These are phyloP conservation scores for Pezicula carpinea DNA, from an alignment of 2,329 filamentous ascomycete genomes.

Conservation along the genomic window DNA sequence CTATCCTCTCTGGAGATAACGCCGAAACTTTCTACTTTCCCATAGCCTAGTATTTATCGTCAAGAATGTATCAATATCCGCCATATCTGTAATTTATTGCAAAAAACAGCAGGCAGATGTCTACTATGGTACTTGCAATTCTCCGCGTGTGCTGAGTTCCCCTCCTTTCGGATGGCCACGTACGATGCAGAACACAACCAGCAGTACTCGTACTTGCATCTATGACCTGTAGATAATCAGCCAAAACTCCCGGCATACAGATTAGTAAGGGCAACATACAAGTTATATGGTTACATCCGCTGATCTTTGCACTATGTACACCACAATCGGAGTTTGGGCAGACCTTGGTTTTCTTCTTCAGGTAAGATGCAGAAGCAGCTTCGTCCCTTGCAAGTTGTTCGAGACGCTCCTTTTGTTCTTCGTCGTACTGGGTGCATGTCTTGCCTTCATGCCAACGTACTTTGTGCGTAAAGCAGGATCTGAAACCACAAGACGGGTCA, in stretches of 20 bases:
- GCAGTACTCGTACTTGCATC: neutral
- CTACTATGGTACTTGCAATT: neutral
- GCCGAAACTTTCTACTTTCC: no score
- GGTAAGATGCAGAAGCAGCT: neutral
- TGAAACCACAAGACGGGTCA: conserved; percentile 28
- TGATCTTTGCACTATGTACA: neutral
- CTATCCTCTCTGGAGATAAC: no score
- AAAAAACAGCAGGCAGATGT: neutral
- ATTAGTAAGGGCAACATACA: neutral
- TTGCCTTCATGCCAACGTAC: conserved; percentile 38
- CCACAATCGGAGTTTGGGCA: neutral
- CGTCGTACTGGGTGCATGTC: conserved; percentile 39
- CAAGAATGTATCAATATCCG: no score
- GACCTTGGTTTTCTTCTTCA: neutral
- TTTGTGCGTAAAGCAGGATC: conserved; percentile 39
- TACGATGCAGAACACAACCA: neutral
- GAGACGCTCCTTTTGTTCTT: neutral
- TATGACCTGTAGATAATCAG: neutral
- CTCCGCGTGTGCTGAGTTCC: neutral
- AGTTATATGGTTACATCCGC: neutral
- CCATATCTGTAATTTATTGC: no score
- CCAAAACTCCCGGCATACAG: neutral
- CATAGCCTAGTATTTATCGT: no score
- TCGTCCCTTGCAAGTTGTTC: neutral
- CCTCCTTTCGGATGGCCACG: neutral